Evolutionary conservation across 257 asterid genomes (phyloP).

Genomic region (Perilla frutescens): DNA sequence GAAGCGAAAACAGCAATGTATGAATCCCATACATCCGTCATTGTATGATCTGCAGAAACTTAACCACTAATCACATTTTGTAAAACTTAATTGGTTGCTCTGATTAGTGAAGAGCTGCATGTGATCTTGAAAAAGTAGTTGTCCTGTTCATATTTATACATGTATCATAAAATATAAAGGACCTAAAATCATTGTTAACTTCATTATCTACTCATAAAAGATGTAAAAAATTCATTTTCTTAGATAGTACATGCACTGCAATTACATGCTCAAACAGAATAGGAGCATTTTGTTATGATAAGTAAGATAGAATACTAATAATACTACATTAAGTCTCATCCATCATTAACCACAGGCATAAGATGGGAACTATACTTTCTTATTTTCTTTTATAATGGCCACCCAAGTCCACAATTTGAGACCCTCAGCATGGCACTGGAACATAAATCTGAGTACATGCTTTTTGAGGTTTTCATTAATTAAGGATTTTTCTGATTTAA

Average conservation of each 20-base stretch:
- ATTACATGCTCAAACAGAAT: neutral
- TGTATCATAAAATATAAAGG: neutral
- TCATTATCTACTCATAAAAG: neutral
- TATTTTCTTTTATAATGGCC: neutral
- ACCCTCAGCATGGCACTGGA: constrained; percentile 6
- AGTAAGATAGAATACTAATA: neutral
- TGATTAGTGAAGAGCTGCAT: too few relatives aligned
- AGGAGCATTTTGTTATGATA: neutral
- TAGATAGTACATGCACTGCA: neutral
- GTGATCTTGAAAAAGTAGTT: neutral
- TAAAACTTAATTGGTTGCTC: too few relatives aligned
- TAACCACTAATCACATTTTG: too few relatives aligned
- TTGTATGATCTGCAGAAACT: too few relatives aligned
- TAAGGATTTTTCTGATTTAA: neutral
- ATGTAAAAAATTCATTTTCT: neutral
- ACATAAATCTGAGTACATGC: neutral
- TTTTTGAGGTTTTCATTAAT: neutral
- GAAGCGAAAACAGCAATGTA: neutral
- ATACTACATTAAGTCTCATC: neutral
- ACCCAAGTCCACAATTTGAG: neutral
- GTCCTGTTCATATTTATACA: neutral
- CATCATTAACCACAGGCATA: neutral
- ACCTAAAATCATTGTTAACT: constrained; percentile 2
- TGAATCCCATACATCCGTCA: neutral
- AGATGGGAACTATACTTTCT: neutral